Evolutionary conservation across 1,284 basidiomycete species (phyloP), one percentile per base, ranked within the genome.

Genomic region (Ustilago nuda): DNA sequence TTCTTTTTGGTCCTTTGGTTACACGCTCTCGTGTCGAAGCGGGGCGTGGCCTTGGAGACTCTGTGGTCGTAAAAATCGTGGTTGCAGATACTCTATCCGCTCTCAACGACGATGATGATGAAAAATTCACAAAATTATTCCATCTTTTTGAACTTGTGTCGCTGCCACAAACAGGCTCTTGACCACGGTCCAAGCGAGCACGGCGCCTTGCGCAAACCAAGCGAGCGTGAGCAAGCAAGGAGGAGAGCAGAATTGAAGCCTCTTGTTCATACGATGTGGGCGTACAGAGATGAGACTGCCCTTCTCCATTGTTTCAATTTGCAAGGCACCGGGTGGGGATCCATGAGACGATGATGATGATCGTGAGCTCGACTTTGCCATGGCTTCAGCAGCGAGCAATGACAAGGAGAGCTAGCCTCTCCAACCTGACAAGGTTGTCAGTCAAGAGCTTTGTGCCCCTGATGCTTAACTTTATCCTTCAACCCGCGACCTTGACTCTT

Each of bases 1-100:
- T 19, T 33, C 27, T 27, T 32, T 5, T 19, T 8, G 11, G 23
- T 23, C 23, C 23, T 41, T 45, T 19, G 43, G 43, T 45, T 45
- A 19, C 43, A 45, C 43, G 43, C 43, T 45, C 43, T 45, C 43
- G 43, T 45, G 43, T 45, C 43, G 43, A 45, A 45, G 43, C 43
- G n/a, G 39, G n/a, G 43, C 43, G n/a, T 45, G 43, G 43, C 43
- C 43, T 17, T 45, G 51, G 30, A 52, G 50, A 23, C 48, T 50
- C 48, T 30, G 48, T 50, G 48, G 48, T 50, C 27, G 48, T 30
- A 27, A 50, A 32, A 23, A 23, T 50, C 48, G 48, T 50, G 48
- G 48, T 50, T 17, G 45, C 23, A 8, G 45, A n/a, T 48, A 11
- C 9, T n/a, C 6, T 23, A 23, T 9, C 37, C 15, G 37, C 37